Base-by-base conservation (phyloP, 2,329 filamentous ascomycete genomes). In the Paecilomyces niveus region DNA sequence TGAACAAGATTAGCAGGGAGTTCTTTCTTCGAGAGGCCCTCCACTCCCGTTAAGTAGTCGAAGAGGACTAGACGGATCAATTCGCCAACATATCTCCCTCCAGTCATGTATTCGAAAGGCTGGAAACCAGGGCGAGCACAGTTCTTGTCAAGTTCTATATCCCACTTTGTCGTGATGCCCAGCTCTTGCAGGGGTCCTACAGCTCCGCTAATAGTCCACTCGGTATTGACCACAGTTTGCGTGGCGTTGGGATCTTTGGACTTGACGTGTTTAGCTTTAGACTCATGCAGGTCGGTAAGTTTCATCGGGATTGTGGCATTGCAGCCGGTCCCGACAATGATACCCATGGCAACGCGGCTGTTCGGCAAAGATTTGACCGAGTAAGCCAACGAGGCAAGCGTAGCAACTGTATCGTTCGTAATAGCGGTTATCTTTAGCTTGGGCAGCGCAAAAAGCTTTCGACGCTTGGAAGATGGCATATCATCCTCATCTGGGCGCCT, bases 31-130 rank as follows among this genome's bases (percentile, higher is more conserved):
- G 73, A 71, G 8, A 78, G 72, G 10, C 69, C 63, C 2, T 74
- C 58, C 13, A 83, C 64, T 10, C 67, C 76, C 10, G 76, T 80
- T 66, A 88, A 72, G 66, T 89, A 87, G 67, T 90, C 86, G 49
- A 86, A 72, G 57, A 91, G 79, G 61, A 89, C 84, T 58, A 92
- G 78, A 26, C 89, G 85, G 24, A 88, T 86, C 10, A 92, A 82
- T 72, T 92, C 89, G 55, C 89, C 89, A 3, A 92, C 80, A 68
- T 92, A 92, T 49, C 89, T 81, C 2, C 89, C 89, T 2, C 89
- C 84, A 0, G 89, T 92, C 87, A 93, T 90, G 73, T 92, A 93
- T 69, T 94, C 90, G 21, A 93, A 83, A 0, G 89, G 89, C 63
- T 93, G 89, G 65, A 93, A 92, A 0, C 89, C 89, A 0, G 89